These are phyloP conservation scores for Aspergillus candidus DNA, from an alignment of 2,329 filamentous ascomycete genomes.

Conservation along the genomic window DNA sequence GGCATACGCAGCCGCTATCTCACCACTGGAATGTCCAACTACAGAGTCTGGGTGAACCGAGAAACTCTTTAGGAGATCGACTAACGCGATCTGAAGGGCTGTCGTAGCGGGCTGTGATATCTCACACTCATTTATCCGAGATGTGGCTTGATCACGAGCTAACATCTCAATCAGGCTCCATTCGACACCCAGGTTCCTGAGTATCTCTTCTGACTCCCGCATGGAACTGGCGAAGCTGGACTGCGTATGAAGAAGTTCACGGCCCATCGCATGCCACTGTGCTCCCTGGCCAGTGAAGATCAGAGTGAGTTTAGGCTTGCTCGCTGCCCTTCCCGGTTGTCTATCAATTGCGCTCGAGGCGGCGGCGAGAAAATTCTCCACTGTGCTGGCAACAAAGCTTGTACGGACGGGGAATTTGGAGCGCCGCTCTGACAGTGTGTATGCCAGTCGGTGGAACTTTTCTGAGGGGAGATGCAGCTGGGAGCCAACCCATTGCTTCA, in stretches of 20 bases:
- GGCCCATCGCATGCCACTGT: constrained; percentile 23
- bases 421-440: too few relatives aligned
- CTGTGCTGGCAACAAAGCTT: neutral
- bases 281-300: constrained; percentile 29
- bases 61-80: constrained; percentile 41
- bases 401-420: too few relatives aligned
- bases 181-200: neutral
- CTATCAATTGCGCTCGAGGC: too few relatives aligned
- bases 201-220: constrained; percentile 3
- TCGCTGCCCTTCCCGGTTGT: too few relatives aligned
- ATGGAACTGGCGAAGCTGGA: constrained; percentile 3
- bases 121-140: neutral
- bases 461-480: too few relatives aligned
- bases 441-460: too few relatives aligned
- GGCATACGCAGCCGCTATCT: constrained; percentile 46
- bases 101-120: constrained; percentile 23
- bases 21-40: constrained; percentile 44
- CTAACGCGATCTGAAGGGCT: constrained; percentile 45
- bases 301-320: constrained; percentile 6
- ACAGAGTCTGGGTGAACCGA: constrained; percentile 37
- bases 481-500: too few relatives aligned
- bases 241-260: constrained; percentile 12
- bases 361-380: neutral
- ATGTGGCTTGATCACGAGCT: neutral
- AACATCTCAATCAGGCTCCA: constrained; percentile 3